These are phyloP conservation scores for Neonectria coccinea DNA, from an alignment of 2,329 filamentous ascomycete species.

Conservation along the genomic window DNA sequence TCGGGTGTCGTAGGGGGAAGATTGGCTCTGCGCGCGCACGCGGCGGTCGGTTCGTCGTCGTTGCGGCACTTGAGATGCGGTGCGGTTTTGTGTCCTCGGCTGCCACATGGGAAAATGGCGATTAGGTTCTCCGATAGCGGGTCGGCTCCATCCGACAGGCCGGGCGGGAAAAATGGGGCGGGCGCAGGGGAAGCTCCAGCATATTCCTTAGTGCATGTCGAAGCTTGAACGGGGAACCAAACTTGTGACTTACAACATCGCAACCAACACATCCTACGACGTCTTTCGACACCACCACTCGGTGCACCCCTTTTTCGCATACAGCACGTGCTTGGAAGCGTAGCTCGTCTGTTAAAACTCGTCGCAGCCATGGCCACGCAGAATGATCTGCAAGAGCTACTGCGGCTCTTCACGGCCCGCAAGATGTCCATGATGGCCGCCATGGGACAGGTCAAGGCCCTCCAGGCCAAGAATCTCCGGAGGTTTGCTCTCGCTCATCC, in stretches of 20 bases:
- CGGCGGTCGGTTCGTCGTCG: background rate
- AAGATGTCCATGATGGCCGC: constrained; percentile 70
- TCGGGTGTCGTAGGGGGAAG: background rate
- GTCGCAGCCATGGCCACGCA: constrained; percentile 63
- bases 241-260: constrained; percentile 37
- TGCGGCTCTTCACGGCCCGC: constrained; percentile 69
- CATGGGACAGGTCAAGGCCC: constrained; percentile 67
- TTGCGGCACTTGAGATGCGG: constrained; percentile 5
- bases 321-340: background rate
- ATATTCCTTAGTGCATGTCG: constrained; percentile 21
- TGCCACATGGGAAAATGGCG: constrained; percentile 19
- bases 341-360: background rate
- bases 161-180: constrained; percentile 28
- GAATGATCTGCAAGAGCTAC: constrained; percentile 70
- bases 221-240: constrained; percentile 25
- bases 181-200: constrained; percentile 10
- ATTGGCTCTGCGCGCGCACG: constrained; percentile 7
- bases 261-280: background rate
- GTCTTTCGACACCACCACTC: background rate
- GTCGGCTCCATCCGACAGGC: constrained; percentile 33
- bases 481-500: constrained; percentile 57
- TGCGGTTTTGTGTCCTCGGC: constrained; percentile 24
- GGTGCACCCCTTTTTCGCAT: background rate
- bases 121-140: constrained; percentile 38
- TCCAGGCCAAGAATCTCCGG: constrained; percentile 65